phyloP scores from a whole-genome alignment of 2,329 filamentous ascomycete genomes.

The Microsporum canis region DNA sequence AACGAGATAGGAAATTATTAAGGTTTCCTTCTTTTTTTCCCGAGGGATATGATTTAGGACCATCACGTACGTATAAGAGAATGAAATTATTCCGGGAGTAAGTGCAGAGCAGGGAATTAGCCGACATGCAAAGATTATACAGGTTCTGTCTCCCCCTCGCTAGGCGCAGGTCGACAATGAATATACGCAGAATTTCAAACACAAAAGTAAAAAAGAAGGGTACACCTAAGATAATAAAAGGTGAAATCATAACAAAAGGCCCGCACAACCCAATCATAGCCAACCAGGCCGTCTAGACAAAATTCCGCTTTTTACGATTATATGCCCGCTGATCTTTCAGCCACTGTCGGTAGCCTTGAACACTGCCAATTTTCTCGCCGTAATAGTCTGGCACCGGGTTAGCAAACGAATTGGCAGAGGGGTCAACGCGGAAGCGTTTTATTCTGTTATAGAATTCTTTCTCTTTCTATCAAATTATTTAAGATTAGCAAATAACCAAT shows the following conservation, averaged over 20 bases:
- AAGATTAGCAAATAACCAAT: background rate
- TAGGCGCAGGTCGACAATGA: background rate
- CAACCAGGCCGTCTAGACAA: constrained; percentile 18
- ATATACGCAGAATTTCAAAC: background rate
- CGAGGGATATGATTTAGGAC: background rate
- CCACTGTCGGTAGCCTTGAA: constrained; percentile 85
- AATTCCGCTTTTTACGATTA: constrained; percentile 65
- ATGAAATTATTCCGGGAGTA: background rate
- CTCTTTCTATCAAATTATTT: constrained; percentile 55
- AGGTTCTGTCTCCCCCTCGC: background rate
- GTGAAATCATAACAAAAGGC: background rate
- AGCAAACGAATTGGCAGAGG: constrained; percentile 71
- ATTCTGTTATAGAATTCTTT: constrained; percentile 85
- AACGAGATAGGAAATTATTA: background rate
- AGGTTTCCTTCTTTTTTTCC: background rate
- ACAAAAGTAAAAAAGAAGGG: background rate
- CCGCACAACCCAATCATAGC: background rate
- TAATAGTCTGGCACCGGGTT: constrained; percentile 98
- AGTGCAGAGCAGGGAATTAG: background rate
- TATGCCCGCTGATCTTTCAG: constrained; percentile 95
- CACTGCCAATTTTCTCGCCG: constrained; percentile 93
- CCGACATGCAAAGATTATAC: background rate
- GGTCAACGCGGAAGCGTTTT: constrained; percentile 85
- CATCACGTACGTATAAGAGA: background rate
- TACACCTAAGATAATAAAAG: background rate